Evolutionary conservation across 1,284 basidiomycete species (phyloP).

Genomic region (Peniophora sp.): DNA sequence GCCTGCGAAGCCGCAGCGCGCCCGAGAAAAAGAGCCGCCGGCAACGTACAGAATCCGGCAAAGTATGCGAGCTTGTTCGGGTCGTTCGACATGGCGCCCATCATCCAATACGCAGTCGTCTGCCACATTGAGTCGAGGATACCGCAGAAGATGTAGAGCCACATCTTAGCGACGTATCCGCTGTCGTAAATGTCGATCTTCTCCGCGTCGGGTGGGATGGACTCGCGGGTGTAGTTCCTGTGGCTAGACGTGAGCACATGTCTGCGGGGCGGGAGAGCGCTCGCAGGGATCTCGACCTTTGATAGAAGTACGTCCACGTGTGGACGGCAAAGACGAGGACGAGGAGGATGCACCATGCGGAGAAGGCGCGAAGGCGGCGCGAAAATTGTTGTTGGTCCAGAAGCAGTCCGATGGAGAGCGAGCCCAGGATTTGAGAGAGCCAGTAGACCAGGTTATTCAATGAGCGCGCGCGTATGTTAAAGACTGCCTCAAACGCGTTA

Average conservation of each 20-base stretch:
- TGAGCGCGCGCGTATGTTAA: conserved; percentile 59
- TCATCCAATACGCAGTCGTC: conserved; percentile 50
- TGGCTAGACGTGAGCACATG: background rate
- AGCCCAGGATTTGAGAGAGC: conserved; percentile 59
- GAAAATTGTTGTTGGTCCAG: conserved; percentile 47
- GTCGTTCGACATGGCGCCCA: conserved; percentile 41
- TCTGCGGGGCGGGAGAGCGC: conserved; percentile 1
- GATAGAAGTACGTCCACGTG: conserved; percentile 64
- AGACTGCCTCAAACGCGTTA: conserved; percentile 22
- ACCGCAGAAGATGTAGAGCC: conserved; percentile 52
- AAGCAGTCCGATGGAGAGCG: conserved; percentile 52
- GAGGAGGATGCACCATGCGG: conserved; percentile 52
- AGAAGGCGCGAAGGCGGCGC: conserved; percentile 56
- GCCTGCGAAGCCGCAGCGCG: background rate
- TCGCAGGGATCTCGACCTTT: conserved; percentile 34
- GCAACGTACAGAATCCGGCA: conserved; percentile 34
- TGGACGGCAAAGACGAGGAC: conserved; percentile 57
- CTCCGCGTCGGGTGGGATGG: conserved; percentile 22
- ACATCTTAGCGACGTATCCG: conserved; percentile 42
- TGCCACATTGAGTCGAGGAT: conserved; percentile 54
- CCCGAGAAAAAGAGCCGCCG: background rate
- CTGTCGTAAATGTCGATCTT: conserved; percentile 50
- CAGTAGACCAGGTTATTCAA: conserved; percentile 67
- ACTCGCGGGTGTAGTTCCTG: conserved; percentile 55
- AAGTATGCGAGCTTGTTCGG: conserved; percentile 39